phyloP scores from a whole-genome alignment of 2,329 filamentous ascomycete genomes.

The Cordyceps farinosa region DNA sequence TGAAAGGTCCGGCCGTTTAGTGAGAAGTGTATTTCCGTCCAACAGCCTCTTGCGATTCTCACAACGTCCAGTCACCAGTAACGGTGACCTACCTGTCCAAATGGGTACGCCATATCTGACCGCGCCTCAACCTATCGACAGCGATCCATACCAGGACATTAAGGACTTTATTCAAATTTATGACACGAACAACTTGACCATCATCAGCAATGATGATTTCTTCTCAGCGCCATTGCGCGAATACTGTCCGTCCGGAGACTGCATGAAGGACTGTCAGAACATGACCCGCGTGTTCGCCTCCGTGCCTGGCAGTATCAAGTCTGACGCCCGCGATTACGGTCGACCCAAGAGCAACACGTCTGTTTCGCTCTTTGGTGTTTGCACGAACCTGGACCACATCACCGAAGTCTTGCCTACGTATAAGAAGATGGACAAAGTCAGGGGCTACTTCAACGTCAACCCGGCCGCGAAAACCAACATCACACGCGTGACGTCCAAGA shows the following conservation, averaged over 20 bases:
- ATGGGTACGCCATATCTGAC: background rate
- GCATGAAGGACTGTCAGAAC: conserved; percentile 2
- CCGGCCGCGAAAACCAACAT: background rate
- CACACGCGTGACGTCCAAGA: background rate
- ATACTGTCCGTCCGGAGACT: background rate
- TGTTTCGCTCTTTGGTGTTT: background rate
- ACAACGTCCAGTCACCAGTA: background rate
- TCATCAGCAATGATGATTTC: conserved; percentile 1
- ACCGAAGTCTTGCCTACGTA: background rate
- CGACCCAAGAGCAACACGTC: background rate
- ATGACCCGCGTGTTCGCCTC: conserved; percentile 6
- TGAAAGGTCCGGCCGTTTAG: background rate
- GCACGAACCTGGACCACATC: background rate
- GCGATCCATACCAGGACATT: background rate
- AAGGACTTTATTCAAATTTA: background rate
- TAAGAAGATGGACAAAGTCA: background rate
- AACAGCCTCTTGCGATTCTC: too few relatives aligned
- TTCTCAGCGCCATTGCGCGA: background rate
- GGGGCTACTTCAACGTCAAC: background rate
- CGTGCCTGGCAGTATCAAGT: background rate
- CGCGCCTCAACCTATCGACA: background rate
- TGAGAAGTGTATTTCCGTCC: background rate
- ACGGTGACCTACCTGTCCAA: background rate
- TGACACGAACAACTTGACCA: background rate
- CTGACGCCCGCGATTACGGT: background rate